A percentile compares a stretch with the other conserved stretches of the same genome.
These are phyloP conservation scores for Salix caprea DNA, from an alignment of 345 rosid species.

Conservation along the genomic window DNA sequence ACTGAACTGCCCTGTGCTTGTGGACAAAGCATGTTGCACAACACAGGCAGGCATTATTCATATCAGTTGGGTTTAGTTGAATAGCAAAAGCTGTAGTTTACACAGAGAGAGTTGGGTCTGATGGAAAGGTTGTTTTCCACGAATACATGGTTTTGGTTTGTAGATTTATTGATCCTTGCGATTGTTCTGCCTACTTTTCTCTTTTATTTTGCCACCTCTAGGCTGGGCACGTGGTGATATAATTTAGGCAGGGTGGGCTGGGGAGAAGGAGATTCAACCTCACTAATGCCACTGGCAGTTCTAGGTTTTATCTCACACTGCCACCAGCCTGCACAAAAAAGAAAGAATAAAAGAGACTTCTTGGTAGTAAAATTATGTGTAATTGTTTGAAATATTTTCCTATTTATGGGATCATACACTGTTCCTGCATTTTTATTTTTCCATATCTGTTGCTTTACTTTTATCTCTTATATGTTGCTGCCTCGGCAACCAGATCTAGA, in stretches of 20 bases:
- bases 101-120: background rate
- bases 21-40: background rate
- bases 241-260: too few relatives aligned
- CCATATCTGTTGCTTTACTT: background rate
- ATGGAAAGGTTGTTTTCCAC: background rate
- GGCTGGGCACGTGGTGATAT: too few relatives aligned
- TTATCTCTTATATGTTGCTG: background rate
- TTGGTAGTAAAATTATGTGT: background rate
- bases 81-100: background rate
- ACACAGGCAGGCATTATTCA: background rate
- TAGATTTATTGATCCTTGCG: background rate
- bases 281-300: background rate
- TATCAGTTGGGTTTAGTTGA: background rate
- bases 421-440: background rate
- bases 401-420: background rate
- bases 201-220: too few relatives aligned
- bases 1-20: background rate
- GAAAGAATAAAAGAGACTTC: background rate
- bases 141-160: background rate
- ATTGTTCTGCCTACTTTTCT: background rate
- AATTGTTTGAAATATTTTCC: background rate
- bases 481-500: background rate
- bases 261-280: background rate
- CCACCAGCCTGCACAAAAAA: background rate
- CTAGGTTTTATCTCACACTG: background rate